phyloP scores from a whole-genome alignment of 495 filamentous ascomycete genomes.

The Letharia lupina region DNA sequence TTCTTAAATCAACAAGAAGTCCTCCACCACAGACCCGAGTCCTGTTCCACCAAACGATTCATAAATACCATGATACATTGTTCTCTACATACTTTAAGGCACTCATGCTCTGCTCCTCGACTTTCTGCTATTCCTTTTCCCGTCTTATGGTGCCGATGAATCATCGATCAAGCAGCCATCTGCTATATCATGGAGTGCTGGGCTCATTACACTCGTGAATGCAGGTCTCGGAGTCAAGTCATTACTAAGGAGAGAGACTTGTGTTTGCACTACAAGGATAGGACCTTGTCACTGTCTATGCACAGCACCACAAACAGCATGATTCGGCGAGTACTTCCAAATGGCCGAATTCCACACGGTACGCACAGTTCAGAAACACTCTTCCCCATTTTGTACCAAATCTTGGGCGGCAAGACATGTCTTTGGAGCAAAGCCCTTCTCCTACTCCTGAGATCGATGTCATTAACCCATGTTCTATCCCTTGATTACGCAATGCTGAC shows the following conservation, averaged over 20 bases:
- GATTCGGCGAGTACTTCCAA: neutral
- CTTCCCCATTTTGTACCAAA: neutral
- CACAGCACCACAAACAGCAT: constrained; percentile 1
- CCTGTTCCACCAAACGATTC: neutral
- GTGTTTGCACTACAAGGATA: neutral
- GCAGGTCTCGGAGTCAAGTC: constrained; percentile 9
- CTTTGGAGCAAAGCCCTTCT: neutral
- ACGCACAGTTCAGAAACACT: neutral
- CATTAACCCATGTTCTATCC: neutral
- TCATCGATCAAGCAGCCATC: neutral
- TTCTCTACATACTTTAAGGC: neutral
- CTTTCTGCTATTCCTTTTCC: neutral
- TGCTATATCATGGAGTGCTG: constrained; percentile 14
- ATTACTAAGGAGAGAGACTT: neutral
- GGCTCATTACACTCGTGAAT: constrained; percentile 12
- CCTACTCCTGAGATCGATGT: neutral
- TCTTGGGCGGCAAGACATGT: neutral
- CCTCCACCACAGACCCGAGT: neutral
- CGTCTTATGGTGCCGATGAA: neutral
- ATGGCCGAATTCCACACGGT: constrained; percentile 2
- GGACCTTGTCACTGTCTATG: neutral
- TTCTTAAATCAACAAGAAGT: neutral
- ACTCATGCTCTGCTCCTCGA: neutral
- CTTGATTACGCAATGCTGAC: neutral
- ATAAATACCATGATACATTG: neutral